Evolutionary conservation across 2,329 filamentous ascomycete genomes (phyloP), one percentile per base, ranked within the genome.

Genomic region (Clathrospora elynae): DNA sequence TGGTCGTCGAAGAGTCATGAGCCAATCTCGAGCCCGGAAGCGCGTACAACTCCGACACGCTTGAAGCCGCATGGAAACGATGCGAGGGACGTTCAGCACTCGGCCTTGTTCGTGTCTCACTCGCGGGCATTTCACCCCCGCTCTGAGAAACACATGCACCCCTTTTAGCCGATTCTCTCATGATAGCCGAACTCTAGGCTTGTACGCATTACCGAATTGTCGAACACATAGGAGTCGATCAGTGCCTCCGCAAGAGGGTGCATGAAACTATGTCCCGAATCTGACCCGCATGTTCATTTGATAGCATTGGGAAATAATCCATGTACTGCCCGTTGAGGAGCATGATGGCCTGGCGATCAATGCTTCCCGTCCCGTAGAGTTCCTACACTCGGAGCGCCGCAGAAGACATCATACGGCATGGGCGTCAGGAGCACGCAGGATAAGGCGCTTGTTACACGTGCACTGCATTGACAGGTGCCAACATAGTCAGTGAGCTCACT

Each of bases 1-100:
- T 19, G 25, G 14, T 12, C 9, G 14, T 16, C n/a, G 17, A 19
- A 34, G 18, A 43, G 35, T 39, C 12, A 37, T 19, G 20, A 18
- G 22, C 26, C 12, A 8, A 19, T 23, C 24, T 16, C 20, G 42
- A 36, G 16, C 20, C 40, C 50, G 53, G 50, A 45, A 56, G 51
- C 46, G 54, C 51, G 49, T 53, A 45, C 49, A 47, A 51, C 25
- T 49, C 47, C 49, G 42, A 38, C 44, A 46, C 51, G 46, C 52
- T 43, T 50, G 41, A 44, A 49, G 40, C 37, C 35, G 47, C 43
- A 46, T 53, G 48, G 52, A 49, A 25, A 22, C 36, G 42, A 49
- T 43, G 47, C 48, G 38, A 42, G 42, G 42, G 52, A 46, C 40
- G 42, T 53, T 48, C 35, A 18, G 20, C 29, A 33, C 34, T 51